Percentiles rank a stretch among this genome's conserved stretches.
Evolutionary conservation across 1,284 basidiomycete genomes (phyloP).

Genomic region (Amanita bisporigera): DNA sequence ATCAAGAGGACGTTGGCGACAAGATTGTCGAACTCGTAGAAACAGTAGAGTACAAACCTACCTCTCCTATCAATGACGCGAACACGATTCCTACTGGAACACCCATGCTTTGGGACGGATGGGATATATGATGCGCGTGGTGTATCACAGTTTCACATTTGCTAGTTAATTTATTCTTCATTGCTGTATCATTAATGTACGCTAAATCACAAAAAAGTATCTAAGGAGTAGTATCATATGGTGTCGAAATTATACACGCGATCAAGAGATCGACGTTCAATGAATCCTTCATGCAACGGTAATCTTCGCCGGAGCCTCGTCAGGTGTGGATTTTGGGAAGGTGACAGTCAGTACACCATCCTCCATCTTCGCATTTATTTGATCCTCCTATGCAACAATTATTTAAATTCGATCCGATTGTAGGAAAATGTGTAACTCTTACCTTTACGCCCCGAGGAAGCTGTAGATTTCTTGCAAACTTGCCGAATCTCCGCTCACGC

Average conservation of each 20-base stretch:
- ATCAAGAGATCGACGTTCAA: neutral
- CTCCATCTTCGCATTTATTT: constrained; percentile 9
- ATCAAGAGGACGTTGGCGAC: constrained; percentile 60
- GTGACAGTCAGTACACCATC: constrained; percentile 4
- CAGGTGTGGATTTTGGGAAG: constrained; percentile 1
- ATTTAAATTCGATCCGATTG: neutral
- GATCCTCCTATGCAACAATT: neutral
- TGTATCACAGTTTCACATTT: neutral
- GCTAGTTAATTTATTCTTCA: neutral
- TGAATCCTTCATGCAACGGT: neutral
- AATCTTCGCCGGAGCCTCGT: constrained; percentile 5
- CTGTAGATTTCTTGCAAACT: constrained; percentile 2
- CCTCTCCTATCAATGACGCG: constrained; percentile 31
- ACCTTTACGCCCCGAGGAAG: constrained; percentile 11
- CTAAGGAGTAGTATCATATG: neutral
- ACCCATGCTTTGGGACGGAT: constrained; percentile 66
- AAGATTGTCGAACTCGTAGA: constrained; percentile 71
- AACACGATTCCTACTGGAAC: constrained; percentile 20
- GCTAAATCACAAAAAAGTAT: neutral
- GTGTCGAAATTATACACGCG: neutral
- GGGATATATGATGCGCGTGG: constrained; percentile 58
- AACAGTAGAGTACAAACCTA: constrained; percentile 59
- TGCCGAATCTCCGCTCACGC: constrained; percentile 9
- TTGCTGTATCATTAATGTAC: neutral
- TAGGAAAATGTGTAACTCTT: neutral